Evolutionary conservation across 2,329 filamentous ascomycete genomes (phyloP), one percentile per base, ranked within the genome.

Genomic region (Botryotinia calthae): DNA sequence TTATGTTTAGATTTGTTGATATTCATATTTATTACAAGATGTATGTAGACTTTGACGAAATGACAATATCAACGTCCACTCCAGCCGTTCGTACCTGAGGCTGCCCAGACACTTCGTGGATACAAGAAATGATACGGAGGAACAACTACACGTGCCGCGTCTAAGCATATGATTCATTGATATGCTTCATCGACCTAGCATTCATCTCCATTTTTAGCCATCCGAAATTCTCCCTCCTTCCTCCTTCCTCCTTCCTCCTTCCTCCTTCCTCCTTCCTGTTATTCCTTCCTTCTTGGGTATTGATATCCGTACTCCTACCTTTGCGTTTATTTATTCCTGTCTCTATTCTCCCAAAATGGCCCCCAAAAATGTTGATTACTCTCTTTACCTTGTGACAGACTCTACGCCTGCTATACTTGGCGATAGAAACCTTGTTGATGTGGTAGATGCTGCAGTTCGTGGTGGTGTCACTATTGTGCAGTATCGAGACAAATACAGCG

Each of bases 361-460:
- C 72, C 78, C 84, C 73, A 75, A 82, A 80, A 79, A 83, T 31
- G 85, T 91, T 64, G 90, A 97, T 82, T 95, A 97, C 81, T 90
- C 91, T 66, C 85, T 98, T 56, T 98, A 98, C 81, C 87, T 98
- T 73, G 95, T 98, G 77, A 98, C 95, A 8, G 95, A 98, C 86
- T 96, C 94, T 68, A 97, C 94, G n/a, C 88, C 91, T 22, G 89
- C 90, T 48, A 94, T 97, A 77, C 89, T 98, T 61, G 92, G 92
- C 71, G 84, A 86, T 75, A 88, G 87, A 77, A 87, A 94, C 80
- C 86, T 98, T 54, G 87, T 88, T 74, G 78, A 87, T 16, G 90
- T 97, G 1, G 94, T 98, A 71, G 89, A 91, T 79, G 87, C 88
- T 63, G 92, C 94, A 31, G 82, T 97, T 68, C 85, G 88, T 81